Conservation (phyloP, 768 basidiomycete species). For the Dentipellis sp. region DNA sequence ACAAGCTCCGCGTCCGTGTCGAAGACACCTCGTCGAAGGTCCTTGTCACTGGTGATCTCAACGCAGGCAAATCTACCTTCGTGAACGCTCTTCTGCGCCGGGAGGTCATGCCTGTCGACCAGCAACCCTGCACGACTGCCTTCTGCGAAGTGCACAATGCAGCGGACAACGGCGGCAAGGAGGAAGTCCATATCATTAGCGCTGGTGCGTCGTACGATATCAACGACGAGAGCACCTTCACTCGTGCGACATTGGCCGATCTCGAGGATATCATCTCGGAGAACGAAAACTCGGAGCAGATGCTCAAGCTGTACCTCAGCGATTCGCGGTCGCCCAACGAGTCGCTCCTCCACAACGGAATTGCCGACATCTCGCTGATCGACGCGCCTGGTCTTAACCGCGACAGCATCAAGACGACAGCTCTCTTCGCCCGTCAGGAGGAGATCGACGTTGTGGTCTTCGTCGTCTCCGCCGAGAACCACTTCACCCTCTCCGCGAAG, state of each 20-base stretch:
- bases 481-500: constrained; percentile 92
- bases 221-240: constrained; percentile 69
- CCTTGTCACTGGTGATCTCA: constrained; percentile 95
- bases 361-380: constrained; percentile 96
- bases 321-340: constrained; percentile 71
- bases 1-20: constrained; percentile 78
- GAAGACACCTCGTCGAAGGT: constrained; percentile 92
- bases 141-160: constrained; percentile 97
- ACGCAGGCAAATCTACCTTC: constrained; percentile 97
- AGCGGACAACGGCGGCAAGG: constrained; percentile 64
- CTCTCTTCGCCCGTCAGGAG: constrained; percentile 89
- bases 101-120: constrained; percentile 93
- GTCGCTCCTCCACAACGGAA: constrained; percentile 88
- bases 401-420: constrained; percentile 90
- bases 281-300: constrained; percentile 56
- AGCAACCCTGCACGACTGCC: constrained; percentile 94
- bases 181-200: constrained; percentile 81
- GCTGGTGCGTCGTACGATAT: constrained; percentile 60
- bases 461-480: constrained; percentile 96
- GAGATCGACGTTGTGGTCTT: constrained; percentile 99
- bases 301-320: constrained; percentile 84
- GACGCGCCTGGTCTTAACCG: constrained; percentile 97
- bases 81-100: constrained; percentile 91
- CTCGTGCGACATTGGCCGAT: constrained; percentile 52
- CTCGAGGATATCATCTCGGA: constrained; percentile 75